Percentiles rank a stretch among this genome's conserved stretches.
phyloP scores from a whole-genome alignment of 1,284 basidiomycete genomes.

The Omphalotus olearius region DNA sequence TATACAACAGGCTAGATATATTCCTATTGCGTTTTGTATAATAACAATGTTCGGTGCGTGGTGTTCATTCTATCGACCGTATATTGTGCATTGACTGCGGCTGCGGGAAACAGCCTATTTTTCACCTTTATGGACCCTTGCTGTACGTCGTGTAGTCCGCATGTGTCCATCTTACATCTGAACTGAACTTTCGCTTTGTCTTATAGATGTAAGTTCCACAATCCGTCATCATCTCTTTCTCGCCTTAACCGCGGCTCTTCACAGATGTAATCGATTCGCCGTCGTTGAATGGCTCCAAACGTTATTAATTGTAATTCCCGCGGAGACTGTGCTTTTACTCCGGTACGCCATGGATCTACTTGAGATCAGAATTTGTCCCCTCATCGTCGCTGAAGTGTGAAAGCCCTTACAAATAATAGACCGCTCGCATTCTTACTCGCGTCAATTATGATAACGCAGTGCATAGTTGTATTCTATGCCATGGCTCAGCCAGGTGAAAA shows the following conservation, averaged over 20 bases:
- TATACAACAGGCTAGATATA: slow-evolving; percentile 20
- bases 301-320: slow-evolving; percentile 23
- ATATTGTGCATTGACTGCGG: background rate
- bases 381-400: slow-evolving; percentile 1
- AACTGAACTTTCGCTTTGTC: background rate
- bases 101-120: slow-evolving; percentile 19
- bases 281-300: slow-evolving; percentile 26
- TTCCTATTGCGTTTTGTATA: slow-evolving; percentile 22
- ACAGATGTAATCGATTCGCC: slow-evolving; percentile 25
- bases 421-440: slow-evolving; percentile 13
- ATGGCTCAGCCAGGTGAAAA: slow-evolving; percentile 22
- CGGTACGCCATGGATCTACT: slow-evolving; percentile 14
- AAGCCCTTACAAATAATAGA: slow-evolving; percentile 6
- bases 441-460: slow-evolving; percentile 20
- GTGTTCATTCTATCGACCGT: background rate
- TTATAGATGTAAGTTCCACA: background rate
- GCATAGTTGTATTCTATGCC: slow-evolving; percentile 23
- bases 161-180: background rate
- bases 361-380: background rate
- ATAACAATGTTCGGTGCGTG: slow-evolving; percentile 23
- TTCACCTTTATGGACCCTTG: slow-evolving; percentile 21
- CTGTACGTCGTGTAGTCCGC: slow-evolving; percentile 14
- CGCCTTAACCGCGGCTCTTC: background rate
- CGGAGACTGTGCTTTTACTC: slow-evolving; percentile 22
- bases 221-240: background rate